A percentile compares a stretch with the other conserved stretches of the same genome.
Evolutionary conservation across 31 red algal species (phyloP).

Genomic region (Asparagopsis taxiformis): DNA sequence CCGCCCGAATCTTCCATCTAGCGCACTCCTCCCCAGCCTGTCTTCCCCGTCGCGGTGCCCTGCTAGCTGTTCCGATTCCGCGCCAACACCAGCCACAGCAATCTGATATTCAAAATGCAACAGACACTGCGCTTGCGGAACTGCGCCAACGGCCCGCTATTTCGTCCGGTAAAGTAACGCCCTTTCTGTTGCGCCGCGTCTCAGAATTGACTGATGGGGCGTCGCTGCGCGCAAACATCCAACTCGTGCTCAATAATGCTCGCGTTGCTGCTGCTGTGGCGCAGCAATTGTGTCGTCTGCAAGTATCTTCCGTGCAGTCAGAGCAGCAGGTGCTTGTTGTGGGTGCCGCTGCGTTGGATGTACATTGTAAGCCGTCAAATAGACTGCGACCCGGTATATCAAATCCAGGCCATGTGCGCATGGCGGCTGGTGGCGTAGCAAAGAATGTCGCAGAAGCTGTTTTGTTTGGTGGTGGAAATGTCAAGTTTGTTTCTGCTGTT

Average conservation of each 20-base stretch:
- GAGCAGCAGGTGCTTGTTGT: slow-evolving; percentile 32
- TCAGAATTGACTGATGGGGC: slow-evolving; percentile 69
- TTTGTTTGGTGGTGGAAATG: slow-evolving; percentile 2
- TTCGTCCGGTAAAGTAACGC: slow-evolving; percentile 40
- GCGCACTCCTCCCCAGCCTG: background rate
- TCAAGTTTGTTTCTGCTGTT: slow-evolving; percentile 41
- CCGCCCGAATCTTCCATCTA: slow-evolving; percentile 34
- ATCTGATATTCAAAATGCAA: slow-evolving; percentile 35
- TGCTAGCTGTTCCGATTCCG: slow-evolving; percentile 84
- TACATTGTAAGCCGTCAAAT: slow-evolving; percentile 6
- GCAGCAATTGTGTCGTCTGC: slow-evolving; percentile 20
- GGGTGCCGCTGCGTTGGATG: slow-evolving; percentile 33
- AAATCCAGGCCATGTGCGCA: slow-evolving; percentile 22
- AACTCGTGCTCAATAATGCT: slow-evolving; percentile 75
- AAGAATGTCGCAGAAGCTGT: slow-evolving; percentile 43
- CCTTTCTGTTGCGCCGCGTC: slow-evolving; percentile 74
- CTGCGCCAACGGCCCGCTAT: slow-evolving; percentile 18
- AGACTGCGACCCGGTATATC: slow-evolving; percentile 11
- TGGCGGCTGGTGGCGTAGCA: slow-evolving; percentile 38
- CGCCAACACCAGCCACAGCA: slow-evolving; percentile 16
- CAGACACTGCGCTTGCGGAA: slow-evolving; percentile 58
- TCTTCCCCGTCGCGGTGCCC: slow-evolving; percentile 28
- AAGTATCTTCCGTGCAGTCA: background rate
- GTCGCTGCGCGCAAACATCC: slow-evolving; percentile 65
- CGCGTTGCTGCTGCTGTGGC: slow-evolving; percentile 68